Evolutionary conservation across 352 stramenopile genomes (phyloP), one percentile per base, ranked within the genome.

Genomic region (Pythium phragmitis): DNA sequence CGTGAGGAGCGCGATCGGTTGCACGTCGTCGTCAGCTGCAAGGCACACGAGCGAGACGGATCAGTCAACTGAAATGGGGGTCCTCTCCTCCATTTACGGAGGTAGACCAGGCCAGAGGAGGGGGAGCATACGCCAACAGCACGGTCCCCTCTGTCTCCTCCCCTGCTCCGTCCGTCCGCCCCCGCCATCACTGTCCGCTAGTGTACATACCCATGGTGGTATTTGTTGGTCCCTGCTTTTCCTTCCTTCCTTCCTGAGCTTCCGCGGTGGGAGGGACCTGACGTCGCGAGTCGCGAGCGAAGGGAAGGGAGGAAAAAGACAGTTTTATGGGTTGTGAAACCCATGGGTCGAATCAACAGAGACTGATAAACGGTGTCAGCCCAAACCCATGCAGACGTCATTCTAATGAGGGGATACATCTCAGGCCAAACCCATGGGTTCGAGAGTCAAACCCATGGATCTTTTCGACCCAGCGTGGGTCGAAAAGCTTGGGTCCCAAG

Each of bases 1-100:
- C 50, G 86, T 90, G 48, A 98, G 92, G 39, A 98, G 81, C 65
- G 96, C 87, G 65, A 94, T 87, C 51, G 86, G 86, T 69, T 94
- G 83, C 70, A 91, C 81, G 74, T 94, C 85, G 69, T 94, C 85
- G 72, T 91, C 82, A 19, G 68, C 56, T 69, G 14, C 1, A 12
- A n/a, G 8, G 3, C 19, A 39, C 16, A 45, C 21, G 19, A 17
- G 45, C n/a, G 1, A 30, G 5, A n/a, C 6, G 9, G 28, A 33
- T 34, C 55, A 53, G 36, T 36, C 56, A 16, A 36, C 26, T 46
- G 13, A 46, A 19, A 21, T 46, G 39, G 39, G 17, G 9, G 21
- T 4, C 39, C 16, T 14, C 41, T 23, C 34, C 45, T 33, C 26
- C 26, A 30, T 30, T 30, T 30, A 30, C 26, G 26, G 26, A 7